A percentile compares a stretch with the other conserved stretches of the same genome.
These are phyloP conservation scores for Myriangium duriaei DNA, from an alignment of 2,329 filamentous ascomycete species.

Conservation along the genomic window DNA sequence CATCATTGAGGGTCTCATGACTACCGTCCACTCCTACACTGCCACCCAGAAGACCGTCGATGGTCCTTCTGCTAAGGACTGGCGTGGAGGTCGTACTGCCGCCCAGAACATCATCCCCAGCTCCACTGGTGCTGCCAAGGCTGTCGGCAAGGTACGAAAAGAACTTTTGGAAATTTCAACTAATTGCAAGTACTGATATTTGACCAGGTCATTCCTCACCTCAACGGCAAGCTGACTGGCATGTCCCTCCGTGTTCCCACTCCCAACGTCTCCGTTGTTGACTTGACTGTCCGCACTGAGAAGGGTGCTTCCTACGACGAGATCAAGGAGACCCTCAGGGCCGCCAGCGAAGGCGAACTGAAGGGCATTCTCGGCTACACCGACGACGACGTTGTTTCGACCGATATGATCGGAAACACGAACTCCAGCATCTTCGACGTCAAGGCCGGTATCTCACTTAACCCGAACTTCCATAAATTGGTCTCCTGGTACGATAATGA, in stretches of 20 bases:
- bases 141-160: constrained; percentile 99
- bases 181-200: too few relatives aligned
- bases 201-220: constrained; percentile 87
- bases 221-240: constrained; percentile 99
- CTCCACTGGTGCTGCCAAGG: constrained; percentile 99
- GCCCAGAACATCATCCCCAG: constrained; percentile 99
- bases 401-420: constrained; percentile 83
- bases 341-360: constrained; percentile 66
- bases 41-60: constrained; percentile 99
- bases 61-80: constrained; percentile 95
- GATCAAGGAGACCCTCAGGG: constrained; percentile 85
- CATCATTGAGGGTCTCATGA: constrained; percentile 98
- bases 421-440: constrained; percentile 98
- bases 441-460: constrained; percentile 97
- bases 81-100: constrained; percentile 96
- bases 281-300: constrained; percentile 87
- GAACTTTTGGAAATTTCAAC: too few relatives aligned
- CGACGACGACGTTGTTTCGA: constrained; percentile 92
- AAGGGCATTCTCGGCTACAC: constrained; percentile 93
- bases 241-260: constrained; percentile 99
- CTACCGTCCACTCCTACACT: constrained; percentile 99
- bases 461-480: constrained; percentile 98
- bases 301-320: constrained; percentile 78
- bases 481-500: constrained; percentile 76
- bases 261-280: constrained; percentile 97